Conservation (phyloP, 2,329 filamentous ascomycete species). For the Calycina marina region DNA sequence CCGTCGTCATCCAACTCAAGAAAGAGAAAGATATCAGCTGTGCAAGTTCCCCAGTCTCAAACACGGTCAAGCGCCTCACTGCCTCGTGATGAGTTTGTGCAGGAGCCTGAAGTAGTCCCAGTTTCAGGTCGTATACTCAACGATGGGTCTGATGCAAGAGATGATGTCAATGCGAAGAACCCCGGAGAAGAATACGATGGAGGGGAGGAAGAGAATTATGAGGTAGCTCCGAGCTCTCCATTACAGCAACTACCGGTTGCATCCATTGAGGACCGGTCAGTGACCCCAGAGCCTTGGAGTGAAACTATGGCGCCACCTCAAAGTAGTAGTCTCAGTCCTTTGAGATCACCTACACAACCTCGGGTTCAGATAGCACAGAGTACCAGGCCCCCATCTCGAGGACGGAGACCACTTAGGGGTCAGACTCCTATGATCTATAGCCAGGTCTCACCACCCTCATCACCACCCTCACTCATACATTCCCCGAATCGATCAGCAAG, state of each 20-base stretch:
- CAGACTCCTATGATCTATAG: conserved; percentile 16
- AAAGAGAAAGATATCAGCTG: conserved; percentile 35
- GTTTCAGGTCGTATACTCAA: too few relatives aligned
- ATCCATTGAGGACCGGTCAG: conserved; percentile 12
- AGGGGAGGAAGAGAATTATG: conserved; percentile 8
- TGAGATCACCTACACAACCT: conserved; percentile 5
- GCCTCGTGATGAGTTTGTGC: conserved; percentile 3
- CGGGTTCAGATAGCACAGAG: not conserved
- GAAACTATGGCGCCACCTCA: conserved; percentile 23
- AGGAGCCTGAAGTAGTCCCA: conserved; percentile 14
- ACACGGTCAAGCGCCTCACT: conserved; percentile 11
- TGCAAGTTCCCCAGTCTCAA: conserved; percentile 15
- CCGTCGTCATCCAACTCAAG: conserved; percentile 27
- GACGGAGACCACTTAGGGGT: conserved; percentile 12
- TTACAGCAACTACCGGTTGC: conserved; percentile 7
- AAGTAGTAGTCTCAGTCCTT: conserved; percentile 20
- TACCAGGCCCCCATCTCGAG: conserved; percentile 6
- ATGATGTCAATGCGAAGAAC: too few relatives aligned
- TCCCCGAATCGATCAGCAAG: conserved; percentile 36
- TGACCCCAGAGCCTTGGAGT: conserved; percentile 19
- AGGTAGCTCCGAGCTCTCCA: conserved; percentile 4
- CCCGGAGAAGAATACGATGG: too few relatives aligned
- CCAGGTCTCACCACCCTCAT: conserved; percentile 30
- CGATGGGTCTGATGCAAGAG: too few relatives aligned
- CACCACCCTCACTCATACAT: conserved; percentile 50